Conservation (phyloP, 148 eudicot species). For the Nepenthes mirabilis region DNA sequence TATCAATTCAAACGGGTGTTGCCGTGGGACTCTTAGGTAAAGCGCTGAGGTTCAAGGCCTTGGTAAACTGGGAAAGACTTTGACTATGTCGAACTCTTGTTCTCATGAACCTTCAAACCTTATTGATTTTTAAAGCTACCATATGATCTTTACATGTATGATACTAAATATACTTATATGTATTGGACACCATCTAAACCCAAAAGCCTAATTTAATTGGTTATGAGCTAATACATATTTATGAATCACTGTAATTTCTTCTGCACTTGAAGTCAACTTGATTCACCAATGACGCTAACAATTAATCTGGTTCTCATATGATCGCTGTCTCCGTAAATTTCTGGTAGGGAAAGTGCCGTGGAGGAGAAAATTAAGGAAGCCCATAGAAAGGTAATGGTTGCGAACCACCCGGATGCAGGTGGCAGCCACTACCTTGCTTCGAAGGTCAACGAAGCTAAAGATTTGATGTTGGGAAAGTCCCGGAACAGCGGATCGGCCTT, state of each 20-base stretch:
- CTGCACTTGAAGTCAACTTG: neutral
- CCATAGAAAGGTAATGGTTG: slow-evolving; percentile 48
- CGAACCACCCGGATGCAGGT: slow-evolving; percentile 62
- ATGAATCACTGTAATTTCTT: neutral
- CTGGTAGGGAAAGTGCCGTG: slow-evolving; percentile 34
- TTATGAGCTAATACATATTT: too few species aligned
- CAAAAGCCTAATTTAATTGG: too few species aligned
- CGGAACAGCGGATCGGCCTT: slow-evolving; percentile 38
- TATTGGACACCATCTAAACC: too few species aligned
- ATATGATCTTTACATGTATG: too few species aligned
- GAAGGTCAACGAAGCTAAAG: slow-evolving; percentile 59
- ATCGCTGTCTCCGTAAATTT: neutral
- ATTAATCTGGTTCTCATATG: neutral
- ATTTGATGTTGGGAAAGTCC: slow-evolving; percentile 34
- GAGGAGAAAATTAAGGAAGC: slow-evolving; percentile 41
- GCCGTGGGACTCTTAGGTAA: too few species aligned
- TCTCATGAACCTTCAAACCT: too few species aligned
- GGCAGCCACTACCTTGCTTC: slow-evolving; percentile 62
- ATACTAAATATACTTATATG: neutral
- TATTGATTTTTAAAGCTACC: too few species aligned
- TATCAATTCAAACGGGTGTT: too few species aligned
- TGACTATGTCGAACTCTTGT: too few species aligned
- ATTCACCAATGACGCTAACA: neutral
- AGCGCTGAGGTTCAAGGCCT: too few species aligned
- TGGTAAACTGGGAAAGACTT: too few species aligned